These are phyloP conservation scores for Sophora flavescens DNA, from an alignment of 306 rosid species.

Conservation along the genomic window DNA sequence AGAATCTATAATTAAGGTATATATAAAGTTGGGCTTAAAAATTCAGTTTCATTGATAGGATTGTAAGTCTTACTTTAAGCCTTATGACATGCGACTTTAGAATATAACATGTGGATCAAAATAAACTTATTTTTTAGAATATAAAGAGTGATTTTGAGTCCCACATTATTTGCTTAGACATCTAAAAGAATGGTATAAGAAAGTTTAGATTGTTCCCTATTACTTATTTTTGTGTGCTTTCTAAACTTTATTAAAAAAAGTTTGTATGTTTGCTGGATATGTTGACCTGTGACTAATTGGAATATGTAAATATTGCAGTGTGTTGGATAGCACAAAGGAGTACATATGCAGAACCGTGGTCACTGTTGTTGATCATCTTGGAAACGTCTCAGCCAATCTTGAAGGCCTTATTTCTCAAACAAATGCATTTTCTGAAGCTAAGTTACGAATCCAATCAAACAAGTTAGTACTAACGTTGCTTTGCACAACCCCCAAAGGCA, in stretches of 20 bases:
- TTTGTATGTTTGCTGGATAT: slow-evolving; percentile 22
- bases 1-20: too few species aligned
- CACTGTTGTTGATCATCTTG: too few species aligned
- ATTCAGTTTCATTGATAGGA: too few species aligned
- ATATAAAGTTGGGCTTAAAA: too few species aligned
- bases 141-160: neutral
- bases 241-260: neutral
- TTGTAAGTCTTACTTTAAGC: too few species aligned
- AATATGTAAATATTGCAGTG: slow-evolving; percentile 48
- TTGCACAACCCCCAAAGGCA: slow-evolving; percentile 4
- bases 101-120: too few species aligned
- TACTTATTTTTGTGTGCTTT: neutral
- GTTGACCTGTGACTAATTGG: slow-evolving; percentile 27
- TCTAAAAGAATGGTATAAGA: neutral
- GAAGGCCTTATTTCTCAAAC: too few species aligned
- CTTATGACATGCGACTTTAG: too few species aligned
- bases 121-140: too few species aligned
- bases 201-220: neutral
- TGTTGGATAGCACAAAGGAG: too few species aligned
- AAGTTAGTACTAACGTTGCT: slow-evolving; percentile 49
- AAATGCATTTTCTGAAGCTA: slow-evolving; percentile 67
- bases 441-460: slow-evolving; percentile 69
- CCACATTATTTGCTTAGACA: neutral
- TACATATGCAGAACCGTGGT: too few species aligned
- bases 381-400: too few species aligned